phyloP scores from a whole-genome alignment of 768 basidiomycete genomes.

The Cantharellus anzutake region DNA sequence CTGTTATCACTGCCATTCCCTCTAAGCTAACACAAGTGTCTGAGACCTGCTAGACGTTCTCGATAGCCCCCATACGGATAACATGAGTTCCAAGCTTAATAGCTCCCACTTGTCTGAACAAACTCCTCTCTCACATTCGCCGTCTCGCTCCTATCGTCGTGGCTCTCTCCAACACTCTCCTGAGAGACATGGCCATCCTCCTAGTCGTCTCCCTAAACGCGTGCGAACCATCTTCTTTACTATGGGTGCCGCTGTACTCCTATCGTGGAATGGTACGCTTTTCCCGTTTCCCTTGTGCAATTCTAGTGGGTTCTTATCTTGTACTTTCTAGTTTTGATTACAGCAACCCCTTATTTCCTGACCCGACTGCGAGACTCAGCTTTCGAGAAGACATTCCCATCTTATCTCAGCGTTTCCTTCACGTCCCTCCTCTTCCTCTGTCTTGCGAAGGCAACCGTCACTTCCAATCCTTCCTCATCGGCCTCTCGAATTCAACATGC shows the following conservation, averaged over 20 bases:
- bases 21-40: too few species aligned
- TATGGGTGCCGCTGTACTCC: not conserved
- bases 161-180: too few species aligned
- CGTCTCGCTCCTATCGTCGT: too few species aligned
- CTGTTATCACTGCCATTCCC: too few species aligned
- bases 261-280: not conserved
- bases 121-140: too few species aligned
- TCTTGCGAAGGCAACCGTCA: constrained; percentile 54
- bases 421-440: constrained; percentile 48
- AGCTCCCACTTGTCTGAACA: too few species aligned
- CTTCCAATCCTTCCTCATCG: constrained; percentile 10
- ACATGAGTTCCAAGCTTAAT: too few species aligned
- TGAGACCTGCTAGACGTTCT: too few species aligned
- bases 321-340: constrained; percentile 47
- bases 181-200: too few species aligned
- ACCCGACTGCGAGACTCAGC: constrained; percentile 45
- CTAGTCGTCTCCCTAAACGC: not conserved
- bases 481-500: not conserved
- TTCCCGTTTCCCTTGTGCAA: too few species aligned
- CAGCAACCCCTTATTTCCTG: constrained; percentile 65
- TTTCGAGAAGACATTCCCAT: constrained; percentile 39
- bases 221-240: not conserved
- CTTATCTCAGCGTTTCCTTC: constrained; percentile 41
- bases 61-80: too few species aligned
- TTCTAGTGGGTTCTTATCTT: too few species aligned